A percentile compares a stretch with the other conserved stretches of the same genome.
phyloP scores from a whole-genome alignment of 345 rosid species.

The Eutrema japonicum region DNA sequence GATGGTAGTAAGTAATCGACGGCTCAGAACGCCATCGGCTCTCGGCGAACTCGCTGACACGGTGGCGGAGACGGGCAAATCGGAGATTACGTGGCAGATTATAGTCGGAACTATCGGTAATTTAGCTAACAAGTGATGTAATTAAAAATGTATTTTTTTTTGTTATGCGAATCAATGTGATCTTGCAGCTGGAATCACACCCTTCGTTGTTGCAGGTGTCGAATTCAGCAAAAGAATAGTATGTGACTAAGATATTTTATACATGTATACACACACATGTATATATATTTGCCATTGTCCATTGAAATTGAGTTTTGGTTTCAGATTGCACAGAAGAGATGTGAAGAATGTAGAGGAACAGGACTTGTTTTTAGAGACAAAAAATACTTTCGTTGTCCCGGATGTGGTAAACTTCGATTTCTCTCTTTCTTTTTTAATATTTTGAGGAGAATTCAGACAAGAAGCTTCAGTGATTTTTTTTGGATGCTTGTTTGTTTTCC shows the following conservation, averaged over 20 bases:
- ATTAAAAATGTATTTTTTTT: not conserved
- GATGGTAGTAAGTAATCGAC: conserved; percentile 27
- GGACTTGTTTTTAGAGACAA: conserved; percentile 68
- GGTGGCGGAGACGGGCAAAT: conserved; percentile 49
- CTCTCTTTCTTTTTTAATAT: not conserved
- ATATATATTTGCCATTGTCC: not conserved
- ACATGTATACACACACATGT: not conserved
- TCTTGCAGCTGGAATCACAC: conserved; percentile 18
- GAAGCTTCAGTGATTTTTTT: not conserved
- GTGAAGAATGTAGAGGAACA: conserved; percentile 72
- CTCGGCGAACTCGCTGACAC: conserved; percentile 49
- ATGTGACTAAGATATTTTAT: not conserved
- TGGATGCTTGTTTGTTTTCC: not conserved
- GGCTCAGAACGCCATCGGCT: conserved; percentile 37
- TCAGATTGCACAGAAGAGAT: conserved; percentile 80
- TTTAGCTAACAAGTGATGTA: conserved; percentile 10
- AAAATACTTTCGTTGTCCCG: conserved; percentile 67
- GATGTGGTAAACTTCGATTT: conserved; percentile 49
- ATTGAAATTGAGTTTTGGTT: conserved; percentile 31
- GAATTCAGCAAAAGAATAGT: conserved; percentile 95
- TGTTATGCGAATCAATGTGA: not conserved
- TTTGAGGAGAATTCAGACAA: not conserved
- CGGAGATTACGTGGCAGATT: conserved; percentile 75
- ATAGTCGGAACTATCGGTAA: conserved; percentile 72
- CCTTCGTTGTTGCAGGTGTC: conserved; percentile 59